A percentile compares a stretch with the other conserved stretches of the same genome.
These are phyloP conservation scores for Arctium lappa DNA, from an alignment of 129 eudicot species.

Conservation along the genomic window DNA sequence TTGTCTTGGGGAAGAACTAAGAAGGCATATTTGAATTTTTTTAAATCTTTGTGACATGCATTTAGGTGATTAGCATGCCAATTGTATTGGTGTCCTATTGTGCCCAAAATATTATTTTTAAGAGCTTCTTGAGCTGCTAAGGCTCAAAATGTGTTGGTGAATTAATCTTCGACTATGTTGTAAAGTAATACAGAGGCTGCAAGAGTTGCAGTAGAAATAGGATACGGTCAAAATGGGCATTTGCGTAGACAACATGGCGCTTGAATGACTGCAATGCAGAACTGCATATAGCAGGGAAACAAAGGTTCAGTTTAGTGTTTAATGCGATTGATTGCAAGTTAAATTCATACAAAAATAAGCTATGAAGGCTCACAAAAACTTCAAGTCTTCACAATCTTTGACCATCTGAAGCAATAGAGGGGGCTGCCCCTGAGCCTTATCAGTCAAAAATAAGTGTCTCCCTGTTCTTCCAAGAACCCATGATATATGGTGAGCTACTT, in stretches of 20 bases:
- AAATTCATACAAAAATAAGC: not conserved
- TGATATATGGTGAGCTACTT: constrained; percentile 58
- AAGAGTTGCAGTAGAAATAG: constrained; percentile 21
- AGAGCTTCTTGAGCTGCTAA: not conserved
- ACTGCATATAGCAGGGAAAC: constrained; percentile 37
- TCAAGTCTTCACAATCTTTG: constrained; percentile 58
- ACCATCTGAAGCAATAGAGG: constrained; percentile 89
- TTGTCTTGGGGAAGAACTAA: not conserved
- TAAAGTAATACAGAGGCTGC: not conserved
- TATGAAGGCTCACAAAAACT: constrained; percentile 61
- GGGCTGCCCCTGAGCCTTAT: constrained; percentile 57
- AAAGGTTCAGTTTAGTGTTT: not conserved
- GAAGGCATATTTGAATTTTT: not conserved
- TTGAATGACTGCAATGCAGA: constrained; percentile 84
- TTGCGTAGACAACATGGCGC: constrained; percentile 84
- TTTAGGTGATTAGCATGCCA: not conserved
- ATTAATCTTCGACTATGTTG: not conserved
- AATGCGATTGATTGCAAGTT: not conserved
- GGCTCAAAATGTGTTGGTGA: not conserved
- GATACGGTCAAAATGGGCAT: constrained; percentile 92
- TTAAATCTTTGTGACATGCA: not conserved
- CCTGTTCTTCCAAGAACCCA: constrained; percentile 93
- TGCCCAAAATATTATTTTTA: not conserved
- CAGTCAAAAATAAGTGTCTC: constrained; percentile 70
- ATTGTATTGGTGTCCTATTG: too few relatives aligned